These are phyloP conservation scores for Kazachstania africana DNA, from an alignment of 805 yeast genomes.

Conservation along the genomic window DNA sequence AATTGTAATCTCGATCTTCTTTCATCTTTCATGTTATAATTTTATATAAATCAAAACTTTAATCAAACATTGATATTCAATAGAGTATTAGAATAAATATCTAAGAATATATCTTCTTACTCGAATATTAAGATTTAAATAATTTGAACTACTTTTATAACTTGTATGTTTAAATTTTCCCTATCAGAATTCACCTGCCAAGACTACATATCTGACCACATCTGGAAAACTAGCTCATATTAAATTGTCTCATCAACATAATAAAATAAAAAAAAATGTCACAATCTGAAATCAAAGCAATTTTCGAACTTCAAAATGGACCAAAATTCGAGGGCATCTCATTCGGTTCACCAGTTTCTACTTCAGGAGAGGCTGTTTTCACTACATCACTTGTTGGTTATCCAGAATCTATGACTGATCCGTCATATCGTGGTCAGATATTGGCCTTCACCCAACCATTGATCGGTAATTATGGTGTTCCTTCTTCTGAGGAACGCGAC, in stretches of 20 bases:
- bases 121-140: background rate
- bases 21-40: no score
- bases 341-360: conserved; percentile 87
- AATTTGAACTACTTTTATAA: no score
- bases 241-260: conserved; percentile 11
- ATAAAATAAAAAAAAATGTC: conserved; percentile 1
- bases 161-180: conserved; percentile 25
- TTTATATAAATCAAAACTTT: no score
- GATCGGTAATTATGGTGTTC: conserved; percentile 98
- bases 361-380: conserved; percentile 96
- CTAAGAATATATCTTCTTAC: background rate
- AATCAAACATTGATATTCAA: no score
- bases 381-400: conserved; percentile 96
- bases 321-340: conserved; percentile 89
- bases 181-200: conserved; percentile 30
- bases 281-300: conserved; percentile 43
- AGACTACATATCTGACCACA: conserved; percentile 40
- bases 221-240: conserved; percentile 39
- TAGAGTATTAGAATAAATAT: no score
- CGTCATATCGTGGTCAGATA: conserved; percentile 94
- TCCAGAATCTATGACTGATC: conserved; percentile 98
- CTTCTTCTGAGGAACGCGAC: conserved; percentile 71
- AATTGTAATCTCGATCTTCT: no score
- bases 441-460: conserved; percentile 94
- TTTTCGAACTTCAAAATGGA: conserved; percentile 82